A percentile compares a stretch with the other conserved stretches of the same genome.
Evolutionary conservation across 805 yeast genomes (phyloP).

Genomic region (Saccharomycopsis malanga): DNA sequence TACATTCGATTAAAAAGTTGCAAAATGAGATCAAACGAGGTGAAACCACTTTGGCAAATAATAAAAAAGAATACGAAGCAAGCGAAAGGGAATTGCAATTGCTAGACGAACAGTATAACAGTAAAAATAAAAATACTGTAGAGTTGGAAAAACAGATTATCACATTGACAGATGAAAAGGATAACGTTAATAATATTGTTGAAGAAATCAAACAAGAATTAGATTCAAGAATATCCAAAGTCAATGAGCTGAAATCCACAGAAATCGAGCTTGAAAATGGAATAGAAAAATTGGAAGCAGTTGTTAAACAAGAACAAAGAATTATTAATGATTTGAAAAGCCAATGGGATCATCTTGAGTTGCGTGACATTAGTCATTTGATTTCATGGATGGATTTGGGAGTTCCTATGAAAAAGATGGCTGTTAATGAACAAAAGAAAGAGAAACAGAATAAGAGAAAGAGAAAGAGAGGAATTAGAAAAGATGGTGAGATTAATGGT

Average conservation of each 20-base stretch:
- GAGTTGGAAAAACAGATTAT: slow-evolving; percentile 32
- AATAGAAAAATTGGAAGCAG: slow-evolving; percentile 47
- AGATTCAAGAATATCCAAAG: slow-evolving; percentile 35
- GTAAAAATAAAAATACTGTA: slow-evolving; percentile 25
- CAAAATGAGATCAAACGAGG: slow-evolving; percentile 57
- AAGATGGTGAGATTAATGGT: slow-evolving; percentile 14
- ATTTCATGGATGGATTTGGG: slow-evolving; percentile 39
- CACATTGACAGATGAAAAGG: slow-evolving; percentile 28
- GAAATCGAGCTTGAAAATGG: slow-evolving; percentile 63
- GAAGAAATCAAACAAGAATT: slow-evolving; percentile 37
- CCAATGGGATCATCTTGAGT: slow-evolving; percentile 37
- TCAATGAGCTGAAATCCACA: slow-evolving; percentile 51
- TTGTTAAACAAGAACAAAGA: slow-evolving; percentile 33
- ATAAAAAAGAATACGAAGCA: slow-evolving; percentile 40
- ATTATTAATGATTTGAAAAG: slow-evolving; percentile 34
- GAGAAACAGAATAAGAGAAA: slow-evolving; percentile 5
- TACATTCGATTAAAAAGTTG: slow-evolving; percentile 49
- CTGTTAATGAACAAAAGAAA: neutral
- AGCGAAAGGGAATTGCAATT: slow-evolving; percentile 31
- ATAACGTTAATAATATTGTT: slow-evolving; percentile 34
- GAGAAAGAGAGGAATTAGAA: slow-evolving; percentile 14
- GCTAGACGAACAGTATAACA: slow-evolving; percentile 28
- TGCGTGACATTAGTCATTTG: slow-evolving; percentile 48
- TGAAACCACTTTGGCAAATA: slow-evolving; percentile 38
- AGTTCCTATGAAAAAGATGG: slow-evolving; percentile 9